Evolutionary conservation across 768 basidiomycete species (phyloP).

Genomic region (Podaxis carcinomalis): DNA sequence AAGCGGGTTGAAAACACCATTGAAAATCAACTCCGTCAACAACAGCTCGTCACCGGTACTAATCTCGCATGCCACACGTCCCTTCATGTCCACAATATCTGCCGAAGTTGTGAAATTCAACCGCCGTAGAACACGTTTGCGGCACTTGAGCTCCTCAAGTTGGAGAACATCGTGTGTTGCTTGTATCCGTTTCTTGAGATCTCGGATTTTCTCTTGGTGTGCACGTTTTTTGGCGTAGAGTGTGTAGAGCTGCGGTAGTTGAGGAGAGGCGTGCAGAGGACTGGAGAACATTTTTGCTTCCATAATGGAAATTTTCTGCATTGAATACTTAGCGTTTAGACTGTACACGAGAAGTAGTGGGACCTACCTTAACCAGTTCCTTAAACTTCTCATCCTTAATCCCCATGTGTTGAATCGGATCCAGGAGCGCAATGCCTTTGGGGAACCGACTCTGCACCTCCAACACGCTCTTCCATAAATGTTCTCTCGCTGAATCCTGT

Average conservation of each 20-base stretch:
- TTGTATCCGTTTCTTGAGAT: slow-evolving; percentile 81
- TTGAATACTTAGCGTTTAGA: neutral
- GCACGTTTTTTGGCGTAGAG: slow-evolving; percentile 75
- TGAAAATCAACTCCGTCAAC: slow-evolving; percentile 95
- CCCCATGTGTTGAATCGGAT: slow-evolving; percentile 92
- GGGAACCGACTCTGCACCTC: slow-evolving; percentile 93
- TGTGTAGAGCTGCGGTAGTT: slow-evolving; percentile 78
- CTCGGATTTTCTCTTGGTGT: slow-evolving; percentile 62
- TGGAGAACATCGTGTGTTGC: slow-evolving; percentile 91
- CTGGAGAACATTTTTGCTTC: slow-evolving; percentile 82
- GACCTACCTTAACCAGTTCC: slow-evolving; percentile 69
- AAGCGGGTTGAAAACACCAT: slow-evolving; percentile 90
- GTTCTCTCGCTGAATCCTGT: slow-evolving; percentile 68
- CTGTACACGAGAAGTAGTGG: slow-evolving; percentile 10
- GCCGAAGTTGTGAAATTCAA: slow-evolving; percentile 84
- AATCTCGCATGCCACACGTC: slow-evolving; percentile 97
- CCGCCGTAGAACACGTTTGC: slow-evolving; percentile 91
- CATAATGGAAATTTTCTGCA: slow-evolving; percentile 86
- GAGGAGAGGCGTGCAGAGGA: slow-evolving; percentile 73
- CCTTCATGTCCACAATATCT: slow-evolving; percentile 98
- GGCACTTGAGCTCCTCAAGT: slow-evolving; percentile 91
- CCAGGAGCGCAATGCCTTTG: slow-evolving; percentile 79
- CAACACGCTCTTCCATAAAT: slow-evolving; percentile 82
- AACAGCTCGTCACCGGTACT: slow-evolving; percentile 95
- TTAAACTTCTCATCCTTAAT: slow-evolving; percentile 94